phyloP scores from a whole-genome alignment of 192 early-diverging fungal species.

The Umbelopsis ramanniana region DNA sequence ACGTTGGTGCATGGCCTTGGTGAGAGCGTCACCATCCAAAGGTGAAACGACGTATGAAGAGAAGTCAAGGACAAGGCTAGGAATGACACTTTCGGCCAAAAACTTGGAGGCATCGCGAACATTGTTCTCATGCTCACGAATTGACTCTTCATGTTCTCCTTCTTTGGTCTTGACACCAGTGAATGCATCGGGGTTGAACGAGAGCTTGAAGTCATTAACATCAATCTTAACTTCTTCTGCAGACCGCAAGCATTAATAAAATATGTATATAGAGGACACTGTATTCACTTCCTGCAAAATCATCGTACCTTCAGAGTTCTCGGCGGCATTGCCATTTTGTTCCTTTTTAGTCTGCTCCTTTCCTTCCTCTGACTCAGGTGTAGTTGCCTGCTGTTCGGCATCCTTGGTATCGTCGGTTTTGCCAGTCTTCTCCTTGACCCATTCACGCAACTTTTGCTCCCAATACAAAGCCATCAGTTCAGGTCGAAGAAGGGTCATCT shows the following conservation, averaged over 20 bases:
- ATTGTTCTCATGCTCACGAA: conserved; percentile 54
- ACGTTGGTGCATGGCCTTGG: conserved; percentile 84
- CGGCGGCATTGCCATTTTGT: not conserved
- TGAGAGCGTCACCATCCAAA: conserved; percentile 78
- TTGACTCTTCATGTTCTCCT: conserved; percentile 30
- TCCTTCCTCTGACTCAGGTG: conserved; percentile 9
- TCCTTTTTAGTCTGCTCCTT: conserved; percentile 5
- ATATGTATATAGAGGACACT: not conserved
- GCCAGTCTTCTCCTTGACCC: conserved; percentile 58
- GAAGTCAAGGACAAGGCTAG: conserved; percentile 67
- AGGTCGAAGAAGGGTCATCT: conserved; percentile 79
- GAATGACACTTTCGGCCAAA: conserved; percentile 69
- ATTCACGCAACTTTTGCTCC: conserved; percentile 74
- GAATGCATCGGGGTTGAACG: conserved; percentile 68
- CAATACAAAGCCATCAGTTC: conserved; percentile 88
- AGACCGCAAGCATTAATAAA: not conserved
- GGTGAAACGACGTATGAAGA: conserved; percentile 75
- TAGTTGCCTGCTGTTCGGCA: conserved; percentile 30
- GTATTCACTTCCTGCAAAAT: too few species aligned
- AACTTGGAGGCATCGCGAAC: conserved; percentile 82
- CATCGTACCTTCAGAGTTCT: not conserved
- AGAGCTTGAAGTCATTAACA: conserved; percentile 47
- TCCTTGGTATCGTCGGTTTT: conserved; percentile 27
- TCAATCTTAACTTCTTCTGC: conserved; percentile 36
- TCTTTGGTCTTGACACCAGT: conserved; percentile 50